Evolutionary conservation across 1,139 yeast genomes (phyloP).

Genomic region (Meyerozyma smithsonii): DNA sequence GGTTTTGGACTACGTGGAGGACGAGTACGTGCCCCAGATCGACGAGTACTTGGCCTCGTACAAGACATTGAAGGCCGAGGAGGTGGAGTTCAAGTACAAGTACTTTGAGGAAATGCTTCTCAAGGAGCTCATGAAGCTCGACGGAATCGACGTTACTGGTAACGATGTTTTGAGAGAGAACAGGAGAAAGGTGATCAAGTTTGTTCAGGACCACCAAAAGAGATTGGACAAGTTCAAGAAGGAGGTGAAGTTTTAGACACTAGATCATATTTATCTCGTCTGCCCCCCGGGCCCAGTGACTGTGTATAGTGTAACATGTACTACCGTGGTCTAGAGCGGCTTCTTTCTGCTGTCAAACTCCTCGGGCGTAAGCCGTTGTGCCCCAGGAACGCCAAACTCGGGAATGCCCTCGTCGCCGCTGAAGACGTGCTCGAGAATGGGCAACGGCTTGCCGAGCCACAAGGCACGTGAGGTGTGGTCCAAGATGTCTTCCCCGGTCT

Average conservation of each 20-base stretch:
- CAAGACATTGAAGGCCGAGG: slow-evolving; percentile 30
- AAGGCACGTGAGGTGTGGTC: slow-evolving; percentile 27
- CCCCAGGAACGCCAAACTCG: slow-evolving; percentile 24
- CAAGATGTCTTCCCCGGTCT: slow-evolving; percentile 24
- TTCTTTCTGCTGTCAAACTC: slow-evolving; percentile 10
- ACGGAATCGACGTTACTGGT: slow-evolving; percentile 53
- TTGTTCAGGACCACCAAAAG: slow-evolving; percentile 56
- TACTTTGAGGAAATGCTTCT: slow-evolving; percentile 64
- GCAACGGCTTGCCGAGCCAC: slow-evolving; percentile 27
- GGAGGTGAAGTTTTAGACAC: slow-evolving; percentile 22
- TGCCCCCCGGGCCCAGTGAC: no score
- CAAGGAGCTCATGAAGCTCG: slow-evolving; percentile 62
- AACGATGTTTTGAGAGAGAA: slow-evolving; percentile 49
- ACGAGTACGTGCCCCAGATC: slow-evolving; percentile 40
- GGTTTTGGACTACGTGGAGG: slow-evolving; percentile 40
- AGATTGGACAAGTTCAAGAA: slow-evolving; percentile 51
- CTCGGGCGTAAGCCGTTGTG: slow-evolving; percentile 14
- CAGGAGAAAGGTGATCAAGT: slow-evolving; percentile 56
- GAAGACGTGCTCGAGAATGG: slow-evolving; percentile 19
- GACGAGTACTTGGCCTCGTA: slow-evolving; percentile 35
- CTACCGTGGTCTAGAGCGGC: no score
- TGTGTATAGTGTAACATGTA: no score
- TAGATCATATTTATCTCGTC: no score
- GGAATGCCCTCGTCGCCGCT: slow-evolving; percentile 15
- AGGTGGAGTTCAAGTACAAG: slow-evolving; percentile 47